These are phyloP conservation scores for Xerocomellus amylosporus DNA, from an alignment of 768 basidiomycete species.

Conservation along the genomic window DNA sequence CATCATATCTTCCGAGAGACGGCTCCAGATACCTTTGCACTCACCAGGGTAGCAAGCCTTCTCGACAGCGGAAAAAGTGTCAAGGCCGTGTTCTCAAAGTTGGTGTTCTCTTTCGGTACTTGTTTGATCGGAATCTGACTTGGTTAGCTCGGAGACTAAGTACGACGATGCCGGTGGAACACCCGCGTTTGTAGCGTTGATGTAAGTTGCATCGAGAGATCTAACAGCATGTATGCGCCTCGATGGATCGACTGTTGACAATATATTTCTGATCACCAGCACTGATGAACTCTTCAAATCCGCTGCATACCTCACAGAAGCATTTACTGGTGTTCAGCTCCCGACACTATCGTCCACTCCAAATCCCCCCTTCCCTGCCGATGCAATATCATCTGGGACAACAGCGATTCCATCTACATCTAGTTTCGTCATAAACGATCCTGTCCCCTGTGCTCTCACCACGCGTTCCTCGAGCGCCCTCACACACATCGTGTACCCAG, in stretches of 20 bases:
- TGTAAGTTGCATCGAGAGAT: conserved; percentile 39
- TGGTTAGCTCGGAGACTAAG: conserved; percentile 54
- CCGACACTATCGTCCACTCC: conserved; percentile 3
- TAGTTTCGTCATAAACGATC: not conserved
- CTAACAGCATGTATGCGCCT: not conserved
- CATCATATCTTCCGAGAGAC: conserved; percentile 74
- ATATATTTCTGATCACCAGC: conserved; percentile 33
- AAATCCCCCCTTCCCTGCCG: conserved; percentile 12
- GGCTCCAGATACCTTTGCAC: conserved; percentile 67
- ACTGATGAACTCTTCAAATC: conserved; percentile 78
- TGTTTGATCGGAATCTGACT: conserved; percentile 1
- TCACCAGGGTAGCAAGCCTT: conserved; percentile 66
- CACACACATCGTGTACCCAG: conserved; percentile 19
- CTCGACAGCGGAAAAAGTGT: conserved; percentile 65
- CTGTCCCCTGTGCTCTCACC: not conserved
- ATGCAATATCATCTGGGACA: not conserved
- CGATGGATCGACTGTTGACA: conserved; percentile 1
- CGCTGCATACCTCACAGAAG: conserved; percentile 71
- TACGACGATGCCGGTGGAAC: conserved; percentile 65
- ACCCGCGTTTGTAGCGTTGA: conserved; percentile 67
- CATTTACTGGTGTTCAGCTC: conserved; percentile 40
- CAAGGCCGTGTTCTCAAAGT: conserved; percentile 50
- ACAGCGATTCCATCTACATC: not conserved
- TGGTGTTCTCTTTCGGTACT: conserved; percentile 2
- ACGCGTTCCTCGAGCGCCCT: conserved; percentile 24